Conservation (phyloP, 108 stramenopile genomes). For the Thalassiosira profunda region DNA sequence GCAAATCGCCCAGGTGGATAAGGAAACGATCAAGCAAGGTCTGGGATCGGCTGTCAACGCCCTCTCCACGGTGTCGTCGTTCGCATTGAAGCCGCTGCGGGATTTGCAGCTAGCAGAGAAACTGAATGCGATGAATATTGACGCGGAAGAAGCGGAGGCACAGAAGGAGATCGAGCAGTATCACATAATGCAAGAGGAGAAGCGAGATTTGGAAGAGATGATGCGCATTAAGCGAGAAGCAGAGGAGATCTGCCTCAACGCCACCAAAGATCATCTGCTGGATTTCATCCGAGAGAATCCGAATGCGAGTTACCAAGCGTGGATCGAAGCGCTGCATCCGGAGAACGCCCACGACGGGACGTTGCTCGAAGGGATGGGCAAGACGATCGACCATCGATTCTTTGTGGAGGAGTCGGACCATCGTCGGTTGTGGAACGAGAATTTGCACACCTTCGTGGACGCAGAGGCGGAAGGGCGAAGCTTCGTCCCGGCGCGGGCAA, state of each 20-base stretch:
- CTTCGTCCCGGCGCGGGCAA: constrained; percentile 38
- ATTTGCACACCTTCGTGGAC: constrained; percentile 27
- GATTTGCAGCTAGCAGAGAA: constrained; percentile 44
- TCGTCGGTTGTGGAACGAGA: constrained; percentile 69
- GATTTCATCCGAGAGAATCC: constrained; percentile 50
- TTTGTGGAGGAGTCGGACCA: constrained; percentile 82
- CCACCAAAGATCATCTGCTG: constrained; percentile 53
- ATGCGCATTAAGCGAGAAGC: constrained; percentile 59
- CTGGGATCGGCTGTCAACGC: constrained; percentile 27
- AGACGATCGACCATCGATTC: constrained; percentile 76
- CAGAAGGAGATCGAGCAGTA: constrained; percentile 48
- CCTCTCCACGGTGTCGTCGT: neutral
- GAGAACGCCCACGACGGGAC: constrained; percentile 64
- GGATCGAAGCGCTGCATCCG: constrained; percentile 74
- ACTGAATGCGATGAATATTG: constrained; percentile 43
- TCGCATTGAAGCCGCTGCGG: neutral
- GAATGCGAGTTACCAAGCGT: constrained; percentile 71
- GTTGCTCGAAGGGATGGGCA: constrained; percentile 42
- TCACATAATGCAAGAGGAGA: constrained; percentile 47
- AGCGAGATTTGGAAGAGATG: constrained; percentile 56
- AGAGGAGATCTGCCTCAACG: constrained; percentile 48
- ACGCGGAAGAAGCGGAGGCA: constrained; percentile 55
- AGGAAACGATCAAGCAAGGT: constrained; percentile 18
- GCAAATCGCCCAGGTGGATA: constrained; percentile 23
- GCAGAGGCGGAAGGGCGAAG: neutral